phyloP scores from a whole-genome alignment of 768 basidiomycete genomes.

The Collybia mongolica region DNA sequence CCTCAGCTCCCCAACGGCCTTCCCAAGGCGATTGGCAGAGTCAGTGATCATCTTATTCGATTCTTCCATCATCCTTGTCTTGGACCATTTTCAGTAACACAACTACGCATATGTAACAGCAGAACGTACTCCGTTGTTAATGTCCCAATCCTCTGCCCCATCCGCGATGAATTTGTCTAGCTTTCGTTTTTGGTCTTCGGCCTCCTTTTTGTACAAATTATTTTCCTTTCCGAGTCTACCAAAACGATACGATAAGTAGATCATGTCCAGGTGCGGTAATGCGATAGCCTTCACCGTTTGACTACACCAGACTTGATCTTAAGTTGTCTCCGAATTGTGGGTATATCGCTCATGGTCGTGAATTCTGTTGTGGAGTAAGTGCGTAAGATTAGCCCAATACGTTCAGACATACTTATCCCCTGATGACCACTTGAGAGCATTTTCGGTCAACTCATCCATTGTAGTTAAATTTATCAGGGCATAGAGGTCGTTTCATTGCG shows the following conservation, averaged over 20 bases:
- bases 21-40: slow-evolving; percentile 57
- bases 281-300: slow-evolving; percentile 51
- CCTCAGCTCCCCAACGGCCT: slow-evolving; percentile 60
- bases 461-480: slow-evolving; percentile 8
- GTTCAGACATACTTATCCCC: background rate
- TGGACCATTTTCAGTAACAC: slow-evolving; percentile 11
- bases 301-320: slow-evolving; percentile 74
- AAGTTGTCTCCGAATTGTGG: slow-evolving; percentile 59
- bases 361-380: slow-evolving; percentile 2
- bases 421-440: background rate
- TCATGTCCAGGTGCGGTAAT: slow-evolving; percentile 5
- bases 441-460: slow-evolving; percentile 10
- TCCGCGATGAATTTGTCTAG: slow-evolving; percentile 62
- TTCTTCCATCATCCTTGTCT: slow-evolving; percentile 75
- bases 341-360: slow-evolving; percentile 43
- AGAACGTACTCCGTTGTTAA: slow-evolving; percentile 67
- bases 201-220: slow-evolving; percentile 63
- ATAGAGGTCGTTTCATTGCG: slow-evolving; percentile 32
- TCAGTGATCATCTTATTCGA: slow-evolving; percentile 80
- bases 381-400: slow-evolving; percentile 4
- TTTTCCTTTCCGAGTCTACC: slow-evolving; percentile 69
- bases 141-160: slow-evolving; percentile 71
- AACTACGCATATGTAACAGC: background rate
- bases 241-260: slow-evolving; percentile 3
- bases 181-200: slow-evolving; percentile 52